Evolutionary conservation across 305 asterid genomes (phyloP), one percentile per base, ranked within the genome.

Genomic region (Fraxinus sp.): DNA sequence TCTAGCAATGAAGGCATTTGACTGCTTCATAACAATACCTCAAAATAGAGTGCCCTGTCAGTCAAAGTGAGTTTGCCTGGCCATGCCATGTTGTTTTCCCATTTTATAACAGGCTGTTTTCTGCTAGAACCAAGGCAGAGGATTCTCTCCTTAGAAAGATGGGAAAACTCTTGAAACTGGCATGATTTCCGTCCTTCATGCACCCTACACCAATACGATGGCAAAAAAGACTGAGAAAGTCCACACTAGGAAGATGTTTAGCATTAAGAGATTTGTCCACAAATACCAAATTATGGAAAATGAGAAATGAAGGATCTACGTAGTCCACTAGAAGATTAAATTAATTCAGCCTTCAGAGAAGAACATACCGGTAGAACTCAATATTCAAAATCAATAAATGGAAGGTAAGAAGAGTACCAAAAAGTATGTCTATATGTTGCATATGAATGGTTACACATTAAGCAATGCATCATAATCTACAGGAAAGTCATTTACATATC

Each of bases 11-110:
- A 39, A 62, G 80, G 74, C 66, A 39, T 79, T 83, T 85, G 28
- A 81, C 18, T 32, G 81, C 78, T 46, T 41, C 26, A 36, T 55
- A 74, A 33, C 66, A 74, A 68, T 89, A 96, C 99, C 99, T 96
- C 98, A 84, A 96, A 96, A 92, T 94, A 91, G 76, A 96, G 94
- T 74, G 98, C 95, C 86, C 78, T 91, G 84, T 94, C 97, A 26
- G 98, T 96, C 88, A 94, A 89, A 46, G 91, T 92, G 57, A 94
- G 89, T 91, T 90, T 93, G 80, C 99, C 99, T 0, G 99, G 99
- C 99, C 98, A 96, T 64, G 95, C 94, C 89, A 91, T 87, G 89
- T 94, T 92, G 82, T 91, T 93, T 82, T 93, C 93, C 99, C 99
- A 96, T 88, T 83, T 96, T 82, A 96, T 88, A 74, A 96, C 97